Base-by-base conservation (phyloP, 1,284 basidiomycete species). In the Microbotryomycetes sp. region DNA sequence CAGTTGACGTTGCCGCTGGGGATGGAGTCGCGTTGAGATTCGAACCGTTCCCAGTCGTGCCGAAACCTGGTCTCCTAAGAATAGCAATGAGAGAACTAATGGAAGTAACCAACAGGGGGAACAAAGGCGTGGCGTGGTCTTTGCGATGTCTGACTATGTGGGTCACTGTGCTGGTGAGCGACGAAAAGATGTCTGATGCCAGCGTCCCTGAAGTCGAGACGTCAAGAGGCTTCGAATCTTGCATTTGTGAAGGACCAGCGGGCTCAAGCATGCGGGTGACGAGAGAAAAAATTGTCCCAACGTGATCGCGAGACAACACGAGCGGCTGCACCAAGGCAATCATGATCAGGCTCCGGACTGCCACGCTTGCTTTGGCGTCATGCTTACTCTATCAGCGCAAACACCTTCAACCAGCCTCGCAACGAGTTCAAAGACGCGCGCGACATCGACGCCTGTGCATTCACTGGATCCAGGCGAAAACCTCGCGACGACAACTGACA, bases 141-240 rank as follows among this genome's bases (percentile, higher is more conserved):
- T 69, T 62, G 19, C 68, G 63, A 42, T 71, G 70, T 3, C 65
- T 64, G n/a, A 69, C 68, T 25, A 71, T 28, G 49, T 63, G 60
- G 4, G 63, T 62, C 28, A 66, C 59, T 4, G 59, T 60, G 2
- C 55, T 45, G 14, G 64, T 60, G 54, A 66, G 53, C 48, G 62
- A 51, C 16, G 54, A 45, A 52, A 58, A 64, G 23, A 69, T 56
- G 15, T 19, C 16, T 3, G 57, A 62, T 14, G 63, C 58, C 16
- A 22, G n/a, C 9, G 28, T 49, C 7, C 49, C 25, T n/a, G 49
- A 22, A 2, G 56, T 15, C 1, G 55, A 15, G 16, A 54, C 36
- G 5, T 30, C 12, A n/a, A n/a, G n/a, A n/a, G n/a, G n/a, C n/a
- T n/a, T n/a, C n/a, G n/a, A n/a, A n/a, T n/a, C n/a, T n/a, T n/a